Evolutionary conservation across 192 early-diverging fungal genomes (phyloP).

Genomic region (Mortierella claussenii): DNA sequence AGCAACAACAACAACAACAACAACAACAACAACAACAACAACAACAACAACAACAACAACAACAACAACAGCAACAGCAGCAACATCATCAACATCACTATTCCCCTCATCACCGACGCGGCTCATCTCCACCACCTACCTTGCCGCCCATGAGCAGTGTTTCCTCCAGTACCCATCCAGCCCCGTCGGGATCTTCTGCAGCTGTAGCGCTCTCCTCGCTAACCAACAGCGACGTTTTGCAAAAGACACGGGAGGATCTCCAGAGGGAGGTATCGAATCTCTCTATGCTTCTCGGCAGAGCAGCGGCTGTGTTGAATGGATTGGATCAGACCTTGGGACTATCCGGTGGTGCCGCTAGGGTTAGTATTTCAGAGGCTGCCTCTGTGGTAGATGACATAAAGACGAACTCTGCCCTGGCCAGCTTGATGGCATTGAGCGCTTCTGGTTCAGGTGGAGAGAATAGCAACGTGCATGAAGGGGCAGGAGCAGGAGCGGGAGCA

Average conservation of each 20-base stretch:
- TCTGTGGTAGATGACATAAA: slow-evolving; percentile 10
- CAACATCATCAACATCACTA: slow-evolving; percentile 24
- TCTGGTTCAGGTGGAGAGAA: slow-evolving; percentile 14
- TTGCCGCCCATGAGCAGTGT: slow-evolving; percentile 1
- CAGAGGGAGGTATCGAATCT: slow-evolving; percentile 67
- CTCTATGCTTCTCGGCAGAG: slow-evolving; percentile 59
- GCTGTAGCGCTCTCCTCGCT: neutral
- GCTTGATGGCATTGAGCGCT: slow-evolving; percentile 42
- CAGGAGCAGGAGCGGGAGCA: neutral
- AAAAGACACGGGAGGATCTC: slow-evolving; percentile 65
- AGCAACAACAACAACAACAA: slow-evolving; percentile 10
- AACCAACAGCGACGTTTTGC: slow-evolving; percentile 53
- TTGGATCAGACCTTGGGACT: slow-evolving; percentile 62
- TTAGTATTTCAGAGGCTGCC: neutral
- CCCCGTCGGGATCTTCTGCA: neutral
- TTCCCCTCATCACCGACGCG: neutral
- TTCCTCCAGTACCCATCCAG: neutral
- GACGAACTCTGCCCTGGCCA: slow-evolving; percentile 44
- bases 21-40: neutral
- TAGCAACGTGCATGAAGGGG: neutral
- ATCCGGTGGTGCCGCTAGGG: neutral
- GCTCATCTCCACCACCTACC: neutral
- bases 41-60: slow-evolving; percentile 8
- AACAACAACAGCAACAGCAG: slow-evolving; percentile 19
- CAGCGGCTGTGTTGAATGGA: slow-evolving; percentile 65